Evolutionary conservation across 2,329 filamentous ascomycete genomes (phyloP), one percentile per base, ranked within the genome.

Genomic region (Trichoderma koningii): DNA sequence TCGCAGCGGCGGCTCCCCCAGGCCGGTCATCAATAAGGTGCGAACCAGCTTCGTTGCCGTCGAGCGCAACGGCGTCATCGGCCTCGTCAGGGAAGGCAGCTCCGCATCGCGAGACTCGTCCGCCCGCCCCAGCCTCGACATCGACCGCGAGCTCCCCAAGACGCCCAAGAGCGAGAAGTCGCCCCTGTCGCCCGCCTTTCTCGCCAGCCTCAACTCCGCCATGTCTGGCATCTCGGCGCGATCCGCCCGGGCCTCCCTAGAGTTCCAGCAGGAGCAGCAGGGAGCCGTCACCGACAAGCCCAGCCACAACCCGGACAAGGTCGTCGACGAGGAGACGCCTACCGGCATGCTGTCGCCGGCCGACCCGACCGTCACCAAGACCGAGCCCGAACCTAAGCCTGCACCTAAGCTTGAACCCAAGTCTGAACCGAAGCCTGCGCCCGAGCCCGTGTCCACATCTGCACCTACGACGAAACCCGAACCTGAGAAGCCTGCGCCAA

Each of bases 21-120:
- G 89, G 71, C 89, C 87, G 26, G 83, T 92, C 45, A 91, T 92
- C 47, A 91, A 89, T 68, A 91, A 89, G 76, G 87, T 93, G 50
- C 85, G 89, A 69, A 90, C 89, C 44, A 91, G 81, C 74, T 93
- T 93, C 74, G 84, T 93, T 60, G 85, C 89, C 19, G 84, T 93
- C 52, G 89, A 92, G 73, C 86, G 86, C 68, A 83, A 86, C 76
- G 85, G 85, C 62, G 79, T 82, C 51, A 78, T 87, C 69, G 85
- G 85, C 52, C 75, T 87, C 34, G 80, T 78, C 71, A 71, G 76
- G 72, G 74, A 78, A 41, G 70, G 71, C 38, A 78, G 77, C 68
- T 72, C 73, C 69, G 76, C 78, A 67, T 75, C 76, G n/a, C 78
- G 74, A 64, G 66, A 75, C 38, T 79, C 77, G 7, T 63, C 64